A percentile compares a stretch with the other conserved stretches of the same genome.
Conservation (phyloP, 2,329 filamentous ascomycete genomes). For the Teratosphaeria destructans region DNA sequence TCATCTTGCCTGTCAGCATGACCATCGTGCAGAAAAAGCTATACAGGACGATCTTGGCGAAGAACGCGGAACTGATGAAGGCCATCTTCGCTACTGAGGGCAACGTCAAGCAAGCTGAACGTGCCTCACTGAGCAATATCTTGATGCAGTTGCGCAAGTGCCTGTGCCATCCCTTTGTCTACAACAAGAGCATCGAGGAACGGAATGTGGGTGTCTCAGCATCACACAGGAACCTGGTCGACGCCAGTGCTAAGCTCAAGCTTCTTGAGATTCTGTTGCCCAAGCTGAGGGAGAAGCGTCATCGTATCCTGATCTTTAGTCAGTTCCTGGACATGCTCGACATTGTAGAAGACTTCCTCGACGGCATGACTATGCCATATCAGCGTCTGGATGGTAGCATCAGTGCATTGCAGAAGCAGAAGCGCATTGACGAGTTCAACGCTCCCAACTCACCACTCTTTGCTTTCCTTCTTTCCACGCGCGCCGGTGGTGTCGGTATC, state of each 20-base stretch:
- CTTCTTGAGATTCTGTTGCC: constrained; percentile 78
- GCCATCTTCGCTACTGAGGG: constrained; percentile 62
- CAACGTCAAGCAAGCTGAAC: constrained; percentile 56
- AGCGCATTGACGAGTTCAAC: constrained; percentile 89
- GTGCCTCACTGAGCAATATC: constrained; percentile 82
- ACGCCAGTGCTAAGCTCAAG: constrained; percentile 82
- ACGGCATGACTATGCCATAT: constrained; percentile 60
- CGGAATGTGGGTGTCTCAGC: constrained; percentile 50
- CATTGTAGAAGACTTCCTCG: constrained; percentile 84
- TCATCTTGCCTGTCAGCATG: constrained; percentile 95
- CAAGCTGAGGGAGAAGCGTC: constrained; percentile 72
- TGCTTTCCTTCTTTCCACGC: constrained; percentile 84
- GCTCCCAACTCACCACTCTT: constrained; percentile 72
- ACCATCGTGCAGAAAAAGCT: constrained; percentile 85
- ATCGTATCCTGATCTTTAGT: constrained; percentile 89
- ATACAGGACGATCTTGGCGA: constrained; percentile 84
- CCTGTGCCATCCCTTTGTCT: constrained; percentile 91
- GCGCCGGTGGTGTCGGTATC: constrained; percentile 92
- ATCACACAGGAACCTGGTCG: constrained; percentile 71
- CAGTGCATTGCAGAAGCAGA: constrained; percentile 77
- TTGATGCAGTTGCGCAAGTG: constrained; percentile 91
- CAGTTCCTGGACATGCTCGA: constrained; percentile 83
- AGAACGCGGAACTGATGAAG: constrained; percentile 79
- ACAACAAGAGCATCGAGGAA: constrained; percentile 84
- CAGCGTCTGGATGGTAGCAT: constrained; percentile 80